Evolutionary conservation across 371 early-diverging fungal species (phyloP).

Genomic region (Mucor mucedo): DNA sequence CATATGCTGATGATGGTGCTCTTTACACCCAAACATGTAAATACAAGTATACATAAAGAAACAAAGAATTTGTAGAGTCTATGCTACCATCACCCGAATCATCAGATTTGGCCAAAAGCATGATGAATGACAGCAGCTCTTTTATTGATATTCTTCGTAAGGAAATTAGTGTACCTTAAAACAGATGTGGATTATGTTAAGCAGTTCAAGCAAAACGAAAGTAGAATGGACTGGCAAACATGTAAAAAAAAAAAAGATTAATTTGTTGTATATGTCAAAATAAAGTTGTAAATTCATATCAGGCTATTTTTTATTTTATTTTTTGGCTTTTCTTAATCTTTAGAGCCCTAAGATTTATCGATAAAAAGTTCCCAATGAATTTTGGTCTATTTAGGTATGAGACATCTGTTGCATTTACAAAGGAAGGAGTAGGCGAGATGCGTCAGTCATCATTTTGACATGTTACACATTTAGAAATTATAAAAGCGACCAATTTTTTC

Average conservation of each 20-base stretch:
- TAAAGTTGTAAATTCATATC: too few relatives aligned
- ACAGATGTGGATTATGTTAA: conserved; percentile 25
- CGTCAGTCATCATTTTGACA: too few relatives aligned
- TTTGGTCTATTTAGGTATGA: too few relatives aligned
- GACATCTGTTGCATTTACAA: too few relatives aligned
- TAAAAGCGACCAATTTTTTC: too few relatives aligned
- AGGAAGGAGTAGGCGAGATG: too few relatives aligned
- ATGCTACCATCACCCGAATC: conserved; percentile 21
- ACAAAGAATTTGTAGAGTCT: conserved; percentile 17
- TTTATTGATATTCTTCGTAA: conserved; percentile 22
- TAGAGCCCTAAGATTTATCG: too few relatives aligned
- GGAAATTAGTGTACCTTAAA: conserved; percentile 23
- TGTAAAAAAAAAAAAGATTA: background rate
- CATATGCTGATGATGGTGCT: conserved; percentile 19
- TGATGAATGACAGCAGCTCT: conserved; percentile 5
- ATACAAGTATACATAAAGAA: conserved; percentile 13
- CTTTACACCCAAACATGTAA: conserved; percentile 21
- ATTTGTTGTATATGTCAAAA: too few relatives aligned
- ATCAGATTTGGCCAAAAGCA: conserved; percentile 22
- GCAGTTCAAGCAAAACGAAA: conserved; percentile 17
- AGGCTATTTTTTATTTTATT: too few relatives aligned
- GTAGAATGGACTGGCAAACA: conserved; percentile 15
- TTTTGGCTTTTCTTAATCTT: too few relatives aligned
- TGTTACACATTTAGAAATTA: too few relatives aligned
- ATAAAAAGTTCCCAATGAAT: too few relatives aligned